These are phyloP conservation scores for Podaxis carcinomalis DNA, from an alignment of 768 basidiomycete species.

Conservation along the genomic window DNA sequence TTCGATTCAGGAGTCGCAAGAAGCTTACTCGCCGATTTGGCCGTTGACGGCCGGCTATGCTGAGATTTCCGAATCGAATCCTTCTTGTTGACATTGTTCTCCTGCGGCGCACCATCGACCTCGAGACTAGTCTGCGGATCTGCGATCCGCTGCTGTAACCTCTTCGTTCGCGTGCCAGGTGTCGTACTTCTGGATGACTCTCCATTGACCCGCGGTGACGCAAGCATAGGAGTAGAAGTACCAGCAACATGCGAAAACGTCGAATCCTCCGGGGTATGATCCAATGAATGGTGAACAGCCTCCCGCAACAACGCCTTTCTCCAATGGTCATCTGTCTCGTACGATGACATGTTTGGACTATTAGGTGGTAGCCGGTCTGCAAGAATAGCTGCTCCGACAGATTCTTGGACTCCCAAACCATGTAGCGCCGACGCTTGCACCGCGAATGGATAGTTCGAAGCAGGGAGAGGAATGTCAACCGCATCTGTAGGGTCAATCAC, in stretches of 20 bases:
- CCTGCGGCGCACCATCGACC: slow-evolving; percentile 17
- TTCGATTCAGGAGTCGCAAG: slow-evolving; percentile 21
- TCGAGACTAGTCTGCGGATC: slow-evolving; percentile 43
- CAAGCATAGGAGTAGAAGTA: slow-evolving; percentile 36
- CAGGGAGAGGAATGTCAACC: slow-evolving; percentile 73
- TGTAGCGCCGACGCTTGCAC: slow-evolving; percentile 72
- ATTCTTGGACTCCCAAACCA: slow-evolving; percentile 70
- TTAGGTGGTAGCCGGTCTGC: slow-evolving; percentile 67
- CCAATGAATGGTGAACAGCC: slow-evolving; percentile 75
- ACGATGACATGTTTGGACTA: slow-evolving; percentile 55
- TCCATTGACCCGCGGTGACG: slow-evolving; percentile 21
- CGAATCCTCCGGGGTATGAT: slow-evolving; percentile 43
- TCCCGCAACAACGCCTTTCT: slow-evolving; percentile 70
- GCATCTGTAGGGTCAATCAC: slow-evolving; percentile 82
- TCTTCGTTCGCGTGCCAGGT: slow-evolving; percentile 18
- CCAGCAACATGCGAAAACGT: slow-evolving; percentile 40
- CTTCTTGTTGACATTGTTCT: slow-evolving; percentile 15
- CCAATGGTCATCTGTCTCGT: slow-evolving; percentile 65
- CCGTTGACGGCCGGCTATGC: slow-evolving; percentile 22
- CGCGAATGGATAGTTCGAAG: slow-evolving; percentile 65
- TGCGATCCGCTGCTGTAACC: slow-evolving; percentile 27
- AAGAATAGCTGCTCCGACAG: slow-evolving; percentile 69
- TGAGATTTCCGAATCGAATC: slow-evolving; percentile 24
- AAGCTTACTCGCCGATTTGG: slow-evolving; percentile 21
- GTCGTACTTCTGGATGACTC: slow-evolving; percentile 13